Evolutionary conservation across 2,329 filamentous ascomycete species (phyloP), one percentile per base, ranked within the genome.

Genomic region (Coniella vitis): DNA sequence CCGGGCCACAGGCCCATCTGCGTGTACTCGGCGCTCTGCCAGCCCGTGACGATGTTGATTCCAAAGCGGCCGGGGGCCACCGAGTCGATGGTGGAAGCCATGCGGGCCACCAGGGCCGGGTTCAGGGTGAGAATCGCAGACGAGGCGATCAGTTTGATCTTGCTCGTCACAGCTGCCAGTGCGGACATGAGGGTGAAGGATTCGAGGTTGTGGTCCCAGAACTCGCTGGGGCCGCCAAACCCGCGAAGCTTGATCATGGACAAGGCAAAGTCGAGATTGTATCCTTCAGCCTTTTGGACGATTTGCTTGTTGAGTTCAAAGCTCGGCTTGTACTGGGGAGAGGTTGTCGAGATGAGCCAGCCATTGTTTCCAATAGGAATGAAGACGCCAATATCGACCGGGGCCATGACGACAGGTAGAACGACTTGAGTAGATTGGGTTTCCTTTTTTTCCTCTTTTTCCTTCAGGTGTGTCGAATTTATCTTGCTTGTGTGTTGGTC

Each of bases 241-340:
- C 41, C 41, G 4, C 41, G 41, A 25, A 32, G 22, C 17, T 39
- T 46, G 44, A 22, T 39, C 36, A 39, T 39, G 13, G 25, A 46
- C 10, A 34, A 21, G 29, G 41, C 41, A 32, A 44, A 44, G 41
- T 44, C 41, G 16, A 44, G 41, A 29, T 44, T 44, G 41, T 44
- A 44, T 7, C 35, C 22, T 19, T 44, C 41, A 7, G 41, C 41
- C 8, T 35, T 44, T 19, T 44, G 41, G 19, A 44, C 41, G 16
- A 44, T 36, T 12, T 21, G 29, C 41, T 44, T 44, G 29, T 44
- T 44, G 29, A 44, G 41, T 19, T 44, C 41, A 31, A 44, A 44
- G 17, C 25, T 35, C 29, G 41, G 41, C 19, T 36, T 44, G 31
- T 44, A 44, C 12, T 44, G 41, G 3, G 41, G 41, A n/a, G 34